phyloP scores from a whole-genome alignment of 768 basidiomycete species.

The Tephrocybe sp. region DNA sequence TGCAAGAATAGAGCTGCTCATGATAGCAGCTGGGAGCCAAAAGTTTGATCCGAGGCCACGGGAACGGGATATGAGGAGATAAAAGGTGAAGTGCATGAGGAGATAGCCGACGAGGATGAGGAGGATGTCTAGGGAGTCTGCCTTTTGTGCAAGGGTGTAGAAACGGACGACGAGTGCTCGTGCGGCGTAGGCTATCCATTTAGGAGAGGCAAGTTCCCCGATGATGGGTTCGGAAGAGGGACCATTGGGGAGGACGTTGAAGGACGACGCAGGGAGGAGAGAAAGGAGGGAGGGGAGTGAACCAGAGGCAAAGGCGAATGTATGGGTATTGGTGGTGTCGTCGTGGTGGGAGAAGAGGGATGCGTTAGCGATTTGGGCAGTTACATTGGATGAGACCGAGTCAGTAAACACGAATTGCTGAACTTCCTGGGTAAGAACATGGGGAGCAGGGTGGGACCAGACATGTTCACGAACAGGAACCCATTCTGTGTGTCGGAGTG shows the following conservation, averaged over 20 bases:
- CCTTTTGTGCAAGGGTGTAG: conserved; percentile 53
- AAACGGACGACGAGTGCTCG: conserved; percentile 22
- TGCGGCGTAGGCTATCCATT: conserved; percentile 89
- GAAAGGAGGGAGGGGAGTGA: conserved; percentile 29
- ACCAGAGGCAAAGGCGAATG: conserved; percentile 43
- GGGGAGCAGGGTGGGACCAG: conserved; percentile 38
- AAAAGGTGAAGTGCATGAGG: conserved; percentile 94
- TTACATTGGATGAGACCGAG: conserved; percentile 34
- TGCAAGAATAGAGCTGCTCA: conserved; percentile 78
- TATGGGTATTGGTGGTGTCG: conserved; percentile 26
- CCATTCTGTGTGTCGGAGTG: conserved; percentile 59
- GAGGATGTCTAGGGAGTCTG: conserved; percentile 93
- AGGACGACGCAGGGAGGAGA: conserved; percentile 21
- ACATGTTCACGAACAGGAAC: conserved; percentile 51
- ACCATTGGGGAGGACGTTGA: conserved; percentile 17
- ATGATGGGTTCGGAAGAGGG: conserved; percentile 29
- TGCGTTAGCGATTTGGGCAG: conserved; percentile 17
- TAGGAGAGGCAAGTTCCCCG: conserved; percentile 73
- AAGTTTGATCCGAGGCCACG: conserved; percentile 74
- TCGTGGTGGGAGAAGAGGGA: conserved; percentile 19
- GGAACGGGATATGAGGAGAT: conserved; percentile 85
- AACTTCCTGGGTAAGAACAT: conserved; percentile 50
- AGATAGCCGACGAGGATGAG: conserved; percentile 92
- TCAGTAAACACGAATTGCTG: conserved; percentile 70
- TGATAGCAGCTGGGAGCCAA: conserved; percentile 61